Evolutionary conservation across 106 monocot genomes (phyloP).

Genomic region (Iris macrosiphon): DNA sequence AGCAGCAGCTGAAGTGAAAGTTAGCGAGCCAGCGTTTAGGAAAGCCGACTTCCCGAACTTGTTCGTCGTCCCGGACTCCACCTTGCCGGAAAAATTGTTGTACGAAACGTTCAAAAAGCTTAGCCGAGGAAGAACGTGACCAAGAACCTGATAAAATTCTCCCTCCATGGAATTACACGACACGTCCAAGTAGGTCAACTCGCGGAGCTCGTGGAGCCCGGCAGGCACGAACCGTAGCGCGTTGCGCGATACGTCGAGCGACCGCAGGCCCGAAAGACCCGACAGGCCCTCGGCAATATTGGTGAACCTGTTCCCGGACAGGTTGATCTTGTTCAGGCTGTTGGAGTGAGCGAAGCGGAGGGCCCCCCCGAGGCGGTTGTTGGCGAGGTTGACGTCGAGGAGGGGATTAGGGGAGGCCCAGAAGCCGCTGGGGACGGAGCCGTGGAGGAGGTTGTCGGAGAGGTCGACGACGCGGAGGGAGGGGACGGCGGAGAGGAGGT

Average conservation of each 20-base stretch:
- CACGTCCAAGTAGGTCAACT: conserved; percentile 31
- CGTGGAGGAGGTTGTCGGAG: conserved; percentile 53
- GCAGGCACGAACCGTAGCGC: conserved; percentile 9
- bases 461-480: conserved; percentile 57
- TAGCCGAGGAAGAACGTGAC: conserved; percentile 27
- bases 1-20: too few species aligned
- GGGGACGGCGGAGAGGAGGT: conserved; percentile 37
- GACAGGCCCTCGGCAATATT: conserved; percentile 18
- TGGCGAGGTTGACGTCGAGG: conserved; percentile 46
- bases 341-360: conserved; percentile 25
- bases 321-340: conserved; percentile 18
- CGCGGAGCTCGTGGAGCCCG: conserved; percentile 14
- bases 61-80: conserved; percentile 6
- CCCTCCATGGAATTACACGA: conserved; percentile 65
- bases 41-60: conserved; percentile 71
- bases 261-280: conserved; percentile 11
- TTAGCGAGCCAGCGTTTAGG: conserved; percentile 27
- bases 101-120: conserved; percentile 70
- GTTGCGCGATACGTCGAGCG: conserved; percentile 52
- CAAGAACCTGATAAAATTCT: too few species aligned
- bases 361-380: conserved; percentile 67
- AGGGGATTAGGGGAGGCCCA: conserved; percentile 54
- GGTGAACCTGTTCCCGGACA: conserved; percentile 82
- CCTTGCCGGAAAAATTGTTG: conserved; percentile 68
- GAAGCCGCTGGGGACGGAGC: conserved; percentile 58